Base-by-base conservation (phyloP, 75 land plant species). In the Isoetes taiwanensis region DNA sequence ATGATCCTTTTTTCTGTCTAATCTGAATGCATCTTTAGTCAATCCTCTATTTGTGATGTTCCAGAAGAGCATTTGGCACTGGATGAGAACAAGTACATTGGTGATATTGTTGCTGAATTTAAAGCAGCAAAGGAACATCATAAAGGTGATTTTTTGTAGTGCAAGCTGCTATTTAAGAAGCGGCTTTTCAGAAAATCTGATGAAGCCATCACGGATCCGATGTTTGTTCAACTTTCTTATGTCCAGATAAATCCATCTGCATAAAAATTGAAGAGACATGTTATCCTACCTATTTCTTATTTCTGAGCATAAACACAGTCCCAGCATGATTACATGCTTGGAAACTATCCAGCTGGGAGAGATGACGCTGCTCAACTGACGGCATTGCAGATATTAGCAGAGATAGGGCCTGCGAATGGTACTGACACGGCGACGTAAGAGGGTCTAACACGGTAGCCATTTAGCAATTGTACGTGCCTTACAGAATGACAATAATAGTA, bases 281-380 rank as follows among this genome's bases (percentile, higher is more conserved):
- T 17, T 33, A 34, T 59, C 24, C 6, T 42, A 21, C 26, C 23
- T 0, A 38, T 21, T 59, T 24, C 27, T 17, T 58, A 25, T 41
- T 26, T 43, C 30, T 24, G 12, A 52, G 19, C 58, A n/a, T 10
- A 21, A 23, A 9, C 41, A 33, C 55, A 67, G 70, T 37, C 57
- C 24, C 70, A 67, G 30, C 53, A 62, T 52, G 70, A 67, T 17
- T 67, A 67, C 56, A 38, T 67, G 1, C 55, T 67, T 63, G 70
- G 70, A 21, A 67, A 67, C 35, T 67, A 67, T 67, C 70, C 70
- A 28, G 67, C 62, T 34, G 70, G 67, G 32, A 67, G 53, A 28
- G 70, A 67, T 63, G 70, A 67, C 52, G 67, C 69, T 1, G 62
- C 68, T 23, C 56, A 62, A 52, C 42, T 67, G 56, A 67, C 70